Evolutionary conservation across 2,329 filamentous ascomycete species (phyloP).

Genomic region (Aspergillus hortae): DNA sequence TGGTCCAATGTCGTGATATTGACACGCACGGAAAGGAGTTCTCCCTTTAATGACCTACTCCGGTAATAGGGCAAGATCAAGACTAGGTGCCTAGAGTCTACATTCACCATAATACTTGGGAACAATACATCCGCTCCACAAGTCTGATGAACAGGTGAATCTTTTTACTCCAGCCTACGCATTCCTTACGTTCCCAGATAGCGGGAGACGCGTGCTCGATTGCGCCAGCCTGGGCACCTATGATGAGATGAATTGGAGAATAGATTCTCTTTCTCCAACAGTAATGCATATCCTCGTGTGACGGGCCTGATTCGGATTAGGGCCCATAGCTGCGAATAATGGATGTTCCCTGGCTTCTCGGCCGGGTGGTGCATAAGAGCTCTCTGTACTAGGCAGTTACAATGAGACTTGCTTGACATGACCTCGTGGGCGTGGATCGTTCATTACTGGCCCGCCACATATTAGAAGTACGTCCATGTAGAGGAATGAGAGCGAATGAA

Average conservation of each 20-base stretch:
- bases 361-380: no score
- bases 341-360: no score
- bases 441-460: no score
- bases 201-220: constrained; percentile 8
- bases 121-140: not conserved
- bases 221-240: constrained; percentile 8
- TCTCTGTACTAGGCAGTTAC: no score
- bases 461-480: not conserved
- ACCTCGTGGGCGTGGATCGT: no score
- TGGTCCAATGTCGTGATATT: no score
- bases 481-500: not conserved
- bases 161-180: not conserved
- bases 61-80: not conserved
- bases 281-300: not conserved
- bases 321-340: no score
- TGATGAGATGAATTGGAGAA: constrained; percentile 2
- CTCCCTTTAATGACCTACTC: not conserved
- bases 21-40: not conserved
- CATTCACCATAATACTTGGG: no score
- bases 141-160: no score
- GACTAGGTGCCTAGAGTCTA: not conserved
- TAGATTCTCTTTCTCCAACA: not conserved
- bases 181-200: not conserved
- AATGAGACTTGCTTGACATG: no score
- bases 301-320: not conserved